Percentiles rank a stretch among this genome's conserved stretches.
Evolutionary conservation across 192 early-diverging fungal genomes (phyloP).

Genomic region (Backusella luteola): DNA sequence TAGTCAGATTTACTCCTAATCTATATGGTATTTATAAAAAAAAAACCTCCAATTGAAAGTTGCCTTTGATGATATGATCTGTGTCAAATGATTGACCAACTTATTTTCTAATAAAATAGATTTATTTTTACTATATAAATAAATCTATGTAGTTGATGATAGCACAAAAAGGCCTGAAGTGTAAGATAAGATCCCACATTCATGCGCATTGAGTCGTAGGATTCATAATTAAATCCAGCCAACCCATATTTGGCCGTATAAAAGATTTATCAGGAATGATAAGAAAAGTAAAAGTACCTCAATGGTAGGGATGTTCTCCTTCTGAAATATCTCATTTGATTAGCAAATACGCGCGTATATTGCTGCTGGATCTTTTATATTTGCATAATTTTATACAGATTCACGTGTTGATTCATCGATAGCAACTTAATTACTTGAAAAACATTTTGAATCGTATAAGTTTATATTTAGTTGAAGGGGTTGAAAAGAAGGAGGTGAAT

Average conservation of each 20-base stretch:
- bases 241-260: background rate
- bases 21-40: background rate
- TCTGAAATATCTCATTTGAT: background rate
- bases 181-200: background rate
- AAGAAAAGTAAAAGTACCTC: background rate
- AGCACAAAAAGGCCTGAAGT: background rate
- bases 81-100: background rate
- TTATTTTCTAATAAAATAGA: background rate
- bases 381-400: background rate
- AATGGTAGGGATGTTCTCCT: background rate
- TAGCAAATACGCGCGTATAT: background rate
- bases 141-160: background rate
- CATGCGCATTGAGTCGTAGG: background rate
- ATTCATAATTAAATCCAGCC: background rate
- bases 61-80: background rate
- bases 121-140: slow-evolving; percentile 4
- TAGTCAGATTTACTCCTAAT: background rate
- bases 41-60: background rate
- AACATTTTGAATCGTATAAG: background rate
- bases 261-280: slow-evolving; percentile 5
- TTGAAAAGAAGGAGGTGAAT: slow-evolving; percentile 1
- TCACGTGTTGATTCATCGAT: background rate
- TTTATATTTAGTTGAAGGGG: background rate
- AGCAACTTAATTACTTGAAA: background rate
- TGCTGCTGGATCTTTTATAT: background rate